These are phyloP conservation scores for Coemansia sp. DNA, from an alignment of 192 early-diverging fungal genomes.

Conservation along the genomic window DNA sequence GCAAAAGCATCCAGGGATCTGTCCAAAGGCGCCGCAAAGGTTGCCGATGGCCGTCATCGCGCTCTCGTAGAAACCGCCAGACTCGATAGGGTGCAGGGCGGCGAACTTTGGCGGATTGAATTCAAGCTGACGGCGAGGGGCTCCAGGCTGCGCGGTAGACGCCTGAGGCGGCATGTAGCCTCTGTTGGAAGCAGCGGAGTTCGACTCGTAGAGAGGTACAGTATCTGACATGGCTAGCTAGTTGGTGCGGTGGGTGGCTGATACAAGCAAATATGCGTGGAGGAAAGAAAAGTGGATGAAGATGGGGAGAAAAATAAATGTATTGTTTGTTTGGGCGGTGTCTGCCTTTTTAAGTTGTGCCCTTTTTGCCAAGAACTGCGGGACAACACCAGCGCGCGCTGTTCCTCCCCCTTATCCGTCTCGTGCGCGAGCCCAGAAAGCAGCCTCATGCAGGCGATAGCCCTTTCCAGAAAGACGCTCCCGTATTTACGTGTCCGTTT, in stretches of 20 bases:
- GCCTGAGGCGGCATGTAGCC: neutral
- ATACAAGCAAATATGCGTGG: neutral
- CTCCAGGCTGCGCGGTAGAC: neutral
- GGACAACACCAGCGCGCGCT: neutral
- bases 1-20: constrained; percentile 53
- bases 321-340: neutral
- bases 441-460: neutral
- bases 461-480: neutral
- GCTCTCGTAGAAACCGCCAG: constrained; percentile 11
- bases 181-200: neutral
- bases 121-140: neutral
- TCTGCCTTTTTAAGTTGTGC: neutral
- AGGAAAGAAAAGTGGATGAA: neutral
- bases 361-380: constrained; percentile 2
- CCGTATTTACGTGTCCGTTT: neutral
- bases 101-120: constrained; percentile 34
- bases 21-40: constrained; percentile 44
- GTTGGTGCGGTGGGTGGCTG: no score
- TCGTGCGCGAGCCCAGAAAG: neutral
- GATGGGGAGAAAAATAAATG: neutral
- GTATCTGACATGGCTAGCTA: neutral
- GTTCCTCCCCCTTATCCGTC: neutral
- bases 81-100: constrained; percentile 5
- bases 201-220: neutral
- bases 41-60: constrained; percentile 28